Evolutionary conservation across 371 early-diverging fungal genomes (phyloP), one percentile per base, ranked within the genome.

Genomic region (Mucor ambiguus): DNA sequence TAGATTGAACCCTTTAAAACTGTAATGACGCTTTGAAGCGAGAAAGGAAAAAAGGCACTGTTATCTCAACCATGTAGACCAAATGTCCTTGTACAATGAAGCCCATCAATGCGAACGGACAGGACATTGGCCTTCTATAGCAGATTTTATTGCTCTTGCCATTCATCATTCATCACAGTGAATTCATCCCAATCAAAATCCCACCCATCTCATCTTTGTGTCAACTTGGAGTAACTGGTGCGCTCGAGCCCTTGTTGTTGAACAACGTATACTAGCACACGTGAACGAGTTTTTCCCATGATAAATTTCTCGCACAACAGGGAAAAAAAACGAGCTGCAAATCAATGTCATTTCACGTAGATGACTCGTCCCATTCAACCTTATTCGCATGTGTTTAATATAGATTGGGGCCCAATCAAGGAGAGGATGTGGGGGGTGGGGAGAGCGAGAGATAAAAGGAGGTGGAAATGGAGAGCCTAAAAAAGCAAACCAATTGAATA

Each of bases 221-320:
- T 35, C 37, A 35, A 12, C 12, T 35, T 35, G 12, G 10, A 41
- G 26, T 5, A 52, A 52, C 24, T 26, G 52, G 52, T 52, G 52
- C 52, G 52, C 52, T 52, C 52, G 52, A 52, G 52, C 52, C 52
- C 52, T 48, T 48, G 22, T 4, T 49, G 52, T 52, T 52, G 52
- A 52, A 28, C 26, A 28, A 52, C 52, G 41, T 41, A 18, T 41
- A 41, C 35, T 9, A 2, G 14, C 46, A 46, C 52, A 52, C 52
- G 52, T 52, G 52, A 52, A 52, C 14, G 52, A 14, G 18, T 41
- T 41, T 52, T 52, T 52, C 52, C 52, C 52, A 52, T 52, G 52
- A 52, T 28, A 26, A 52, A 41, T 41, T 41, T 41, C 18, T 41
- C 41, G 41, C 18, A 18, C 41, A 18, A 41, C 41, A 41, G 18